phyloP scores from a whole-genome alignment of 2,329 filamentous ascomycete genomes.

The Colletotrichum viniferum region DNA sequence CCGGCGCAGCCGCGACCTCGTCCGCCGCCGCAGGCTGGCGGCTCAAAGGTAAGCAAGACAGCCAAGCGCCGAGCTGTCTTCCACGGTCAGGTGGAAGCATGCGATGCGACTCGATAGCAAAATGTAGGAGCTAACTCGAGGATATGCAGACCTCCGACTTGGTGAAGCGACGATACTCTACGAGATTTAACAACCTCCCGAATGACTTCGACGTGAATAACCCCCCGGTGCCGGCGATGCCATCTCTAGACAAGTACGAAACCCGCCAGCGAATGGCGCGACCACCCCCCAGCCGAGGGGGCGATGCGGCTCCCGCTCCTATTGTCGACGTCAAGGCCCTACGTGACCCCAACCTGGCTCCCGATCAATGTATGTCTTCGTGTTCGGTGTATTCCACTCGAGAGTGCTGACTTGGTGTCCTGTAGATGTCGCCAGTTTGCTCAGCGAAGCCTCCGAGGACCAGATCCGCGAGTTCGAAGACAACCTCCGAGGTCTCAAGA shows the following conservation, averaged over 20 bases:
- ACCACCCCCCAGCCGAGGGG: conserved; percentile 56
- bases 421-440: conserved; percentile 67
- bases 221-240: conserved; percentile 74
- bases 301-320: conserved; percentile 58
- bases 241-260: conserved; percentile 64
- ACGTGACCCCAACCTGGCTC: conserved; percentile 76
- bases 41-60: conserved; percentile 51
- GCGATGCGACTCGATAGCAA: background rate
- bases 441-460: conserved; percentile 85
- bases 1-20: conserved; percentile 22
- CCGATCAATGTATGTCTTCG: conserved; percentile 73
- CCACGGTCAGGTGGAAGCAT: background rate
- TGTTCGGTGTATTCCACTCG: background rate
- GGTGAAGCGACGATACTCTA: conserved; percentile 93
- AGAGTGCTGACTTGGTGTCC: conserved; percentile 14
- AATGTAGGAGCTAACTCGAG: background rate
- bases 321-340: conserved; percentile 78
- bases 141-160: conserved; percentile 70
- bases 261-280: conserved; percentile 52
- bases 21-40: conserved; percentile 56
- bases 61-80: background rate
- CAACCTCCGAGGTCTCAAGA: conserved; percentile 76
- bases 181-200: conserved; percentile 82
- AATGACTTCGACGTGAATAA: conserved; percentile 70
- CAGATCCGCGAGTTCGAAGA: conserved; percentile 85